Conservation (phyloP, 2,329 filamentous ascomycete genomes). For the Fusarium longipes region DNA sequence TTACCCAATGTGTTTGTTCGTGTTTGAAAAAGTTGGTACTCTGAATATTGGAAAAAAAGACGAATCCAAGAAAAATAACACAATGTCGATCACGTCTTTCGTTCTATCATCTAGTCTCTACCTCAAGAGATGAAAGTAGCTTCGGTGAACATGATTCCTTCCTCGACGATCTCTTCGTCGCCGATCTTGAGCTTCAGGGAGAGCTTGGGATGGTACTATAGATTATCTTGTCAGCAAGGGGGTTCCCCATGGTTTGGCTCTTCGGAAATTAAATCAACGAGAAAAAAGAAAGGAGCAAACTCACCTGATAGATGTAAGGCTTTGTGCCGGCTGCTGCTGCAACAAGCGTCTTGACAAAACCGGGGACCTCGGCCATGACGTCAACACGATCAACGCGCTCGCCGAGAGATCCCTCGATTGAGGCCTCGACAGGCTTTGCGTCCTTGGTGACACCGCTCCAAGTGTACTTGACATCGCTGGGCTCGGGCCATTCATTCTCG, state of each 20-base stretch:
- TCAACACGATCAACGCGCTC: constrained; percentile 81
- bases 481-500: constrained; percentile 90
- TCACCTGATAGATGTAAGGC: constrained; percentile 96
- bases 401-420: constrained; percentile 75
- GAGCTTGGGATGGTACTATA: constrained; percentile 76
- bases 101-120: constrained; percentile 30
- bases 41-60: constrained; percentile 19
- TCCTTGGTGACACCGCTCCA: constrained; percentile 86
- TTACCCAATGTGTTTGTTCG: constrained; percentile 42
- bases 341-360: constrained; percentile 94
- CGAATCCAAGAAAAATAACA: not conserved
- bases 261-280: constrained; percentile 19
- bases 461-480: constrained; percentile 76
- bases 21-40: constrained; percentile 24
- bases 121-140: constrained; percentile 91
- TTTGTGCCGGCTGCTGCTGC: constrained; percentile 89
- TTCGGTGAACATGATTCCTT: constrained; percentile 85
- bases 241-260: constrained; percentile 14
- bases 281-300: constrained; percentile 37
- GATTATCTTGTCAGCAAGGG: constrained; percentile 28
- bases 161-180: constrained; percentile 80
- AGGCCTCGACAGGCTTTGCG: constrained; percentile 76
- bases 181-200: constrained; percentile 87
- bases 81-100: not conserved
- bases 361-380: constrained; percentile 95